These are phyloP conservation scores for Botrytis squamosa DNA, from an alignment of 2,329 filamentous ascomycete genomes.

Conservation along the genomic window DNA sequence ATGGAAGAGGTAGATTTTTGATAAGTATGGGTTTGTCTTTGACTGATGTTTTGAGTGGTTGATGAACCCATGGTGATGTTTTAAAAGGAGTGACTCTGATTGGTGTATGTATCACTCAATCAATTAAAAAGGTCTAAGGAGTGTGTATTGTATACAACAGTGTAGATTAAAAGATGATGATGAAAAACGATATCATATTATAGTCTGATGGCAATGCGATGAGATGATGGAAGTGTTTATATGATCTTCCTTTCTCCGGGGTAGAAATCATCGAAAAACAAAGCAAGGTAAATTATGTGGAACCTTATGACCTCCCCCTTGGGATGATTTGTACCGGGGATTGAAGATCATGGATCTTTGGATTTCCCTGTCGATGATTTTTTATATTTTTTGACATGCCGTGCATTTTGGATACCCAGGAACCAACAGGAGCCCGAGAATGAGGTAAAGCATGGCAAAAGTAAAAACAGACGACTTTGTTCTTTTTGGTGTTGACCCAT, in stretches of 20 bases:
- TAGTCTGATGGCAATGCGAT: not conserved
- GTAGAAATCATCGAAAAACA: constrained; percentile 5
- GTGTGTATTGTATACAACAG: not conserved
- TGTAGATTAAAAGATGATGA: constrained; percentile 3
- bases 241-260: not conserved
- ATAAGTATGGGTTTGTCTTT: constrained; percentile 23
- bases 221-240: constrained; percentile 2
- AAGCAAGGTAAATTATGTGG: constrained; percentile 13
- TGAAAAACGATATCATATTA: constrained; percentile 21
- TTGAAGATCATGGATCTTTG: constrained; percentile 3
- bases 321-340: not conserved
- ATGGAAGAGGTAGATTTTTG: constrained; percentile 1
- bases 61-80: constrained; percentile 18
- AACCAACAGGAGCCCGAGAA: constrained; percentile 13
- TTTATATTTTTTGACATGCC: not conserved
- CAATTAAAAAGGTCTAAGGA: not conserved
- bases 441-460: constrained; percentile 18
- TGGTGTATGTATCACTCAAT: constrained; percentile 1
- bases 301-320: constrained; percentile 15
- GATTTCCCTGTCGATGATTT: not conserved
- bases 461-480: not conserved
- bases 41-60: not conserved
- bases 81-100: not conserved
- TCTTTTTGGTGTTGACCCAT: too few species aligned
- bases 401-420: not conserved